Evolutionary conservation across 805 yeast genomes (phyloP), one percentile per base, ranked within the genome.

Genomic region (Grigorovia humatica): DNA sequence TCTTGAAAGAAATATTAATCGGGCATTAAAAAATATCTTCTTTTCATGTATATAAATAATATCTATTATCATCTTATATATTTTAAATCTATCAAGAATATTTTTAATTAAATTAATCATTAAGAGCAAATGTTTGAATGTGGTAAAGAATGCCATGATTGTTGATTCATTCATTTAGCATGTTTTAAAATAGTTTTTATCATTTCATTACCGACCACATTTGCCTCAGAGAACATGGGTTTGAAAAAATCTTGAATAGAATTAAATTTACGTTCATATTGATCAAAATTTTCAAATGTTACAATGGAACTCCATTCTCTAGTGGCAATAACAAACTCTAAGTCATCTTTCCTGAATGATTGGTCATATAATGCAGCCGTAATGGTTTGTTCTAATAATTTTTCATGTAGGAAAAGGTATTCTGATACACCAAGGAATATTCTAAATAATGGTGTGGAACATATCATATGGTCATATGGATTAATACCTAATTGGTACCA

Each of bases 391-490:
- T 89, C 96, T n/a, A 93, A 70, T 41, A 91, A 68, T 0, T 83
- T 85, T 0, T 93, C 91, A 0, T 89, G 80, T 61, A 95, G 81
- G 66, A 91, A 93, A 35, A 93, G 70, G 66, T 88, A 91, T 65
- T 93, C 97, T 0, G 96, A 80, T 23, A 93, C 97, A 46, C 98
- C 98, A 43, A 93, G 74, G 69, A 93, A 88, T 43, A 93, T 88
- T 64, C 98, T 77, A 65, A 91, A 93, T 32, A 85, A 65, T 12
- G 99, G 99, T 0, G 99, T 93, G 0, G 96, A 87, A 64, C 98
- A 91, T 53, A 91, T 90, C 70, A 91, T 90, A 68, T 93, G 99
- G 66, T 91, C 96, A 63, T 93, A 91, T 4, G 99, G 99, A 40
- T 85, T 83, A 44, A 93, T 88, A 1, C 84, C 85, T 44, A 88